phyloP scores from a whole-genome alignment of 2,329 filamentous ascomycete genomes.

The Curvularia verruculosa region DNA sequence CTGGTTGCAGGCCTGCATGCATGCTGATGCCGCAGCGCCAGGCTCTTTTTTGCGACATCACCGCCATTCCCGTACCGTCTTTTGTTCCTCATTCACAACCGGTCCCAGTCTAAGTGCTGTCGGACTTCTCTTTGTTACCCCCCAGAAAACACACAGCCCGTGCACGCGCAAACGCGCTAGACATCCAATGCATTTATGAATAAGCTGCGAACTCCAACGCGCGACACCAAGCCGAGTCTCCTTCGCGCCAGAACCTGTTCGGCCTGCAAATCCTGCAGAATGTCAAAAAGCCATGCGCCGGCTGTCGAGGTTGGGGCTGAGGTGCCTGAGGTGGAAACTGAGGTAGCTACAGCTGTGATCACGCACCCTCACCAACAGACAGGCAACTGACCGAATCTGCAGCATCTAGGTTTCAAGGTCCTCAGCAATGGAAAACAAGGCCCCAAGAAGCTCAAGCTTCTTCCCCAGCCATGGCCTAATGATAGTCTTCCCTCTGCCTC shows the following conservation, averaged over 20 bases:
- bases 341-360: slow-evolving; percentile 59
- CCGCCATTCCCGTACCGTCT: slow-evolving; percentile 27
- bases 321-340: slow-evolving; percentile 79
- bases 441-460: slow-evolving; percentile 78
- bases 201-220: slow-evolving; percentile 30
- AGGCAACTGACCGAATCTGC: slow-evolving; percentile 20
- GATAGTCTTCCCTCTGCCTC: slow-evolving; percentile 73
- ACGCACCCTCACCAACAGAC: not conserved
- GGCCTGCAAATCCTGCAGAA: slow-evolving; percentile 65
- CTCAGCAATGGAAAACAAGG: slow-evolving; percentile 62
- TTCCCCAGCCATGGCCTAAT: slow-evolving; percentile 77
- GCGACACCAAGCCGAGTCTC: slow-evolving; percentile 35
- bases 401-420: slow-evolving; percentile 80
- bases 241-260: slow-evolving; percentile 64
- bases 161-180: slow-evolving; percentile 22
- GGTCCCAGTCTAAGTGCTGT: slow-evolving; percentile 26
- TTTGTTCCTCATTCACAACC: slow-evolving; percentile 33
- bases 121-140: slow-evolving; percentile 2
- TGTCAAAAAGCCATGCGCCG: slow-evolving; percentile 52
- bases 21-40: slow-evolving; percentile 26
- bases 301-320: slow-evolving; percentile 65
- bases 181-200: slow-evolving; percentile 39
- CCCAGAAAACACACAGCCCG: slow-evolving; percentile 14
- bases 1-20: slow-evolving; percentile 23
- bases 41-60: slow-evolving; percentile 16